Base-by-base conservation (phyloP, 2,329 filamentous ascomycete species). In the Laburnicola sp. region DNA sequence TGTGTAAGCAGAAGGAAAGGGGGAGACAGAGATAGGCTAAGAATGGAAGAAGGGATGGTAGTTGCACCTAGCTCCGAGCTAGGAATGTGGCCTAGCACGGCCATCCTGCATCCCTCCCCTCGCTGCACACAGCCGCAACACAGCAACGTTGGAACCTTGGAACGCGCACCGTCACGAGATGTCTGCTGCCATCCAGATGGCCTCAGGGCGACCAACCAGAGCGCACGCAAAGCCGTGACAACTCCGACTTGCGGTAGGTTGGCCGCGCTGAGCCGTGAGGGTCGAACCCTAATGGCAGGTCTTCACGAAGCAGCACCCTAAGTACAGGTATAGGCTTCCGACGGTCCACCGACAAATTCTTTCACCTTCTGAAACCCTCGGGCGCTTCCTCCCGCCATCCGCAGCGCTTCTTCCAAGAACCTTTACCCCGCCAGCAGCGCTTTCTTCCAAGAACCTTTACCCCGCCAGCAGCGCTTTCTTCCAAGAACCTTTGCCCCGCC, bases 281-380 rank as follows among this genome's bases (percentile, higher is more conserved):
- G n/a, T 38, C 28, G 47, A 44, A 38, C 51, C 37, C 43, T 50
- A 50, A 54, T 22, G 51, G 51, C 51, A 54, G 48, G 31, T 46
- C 32, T 50, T 47, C 51, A 54, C 51, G 51, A 54, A 46, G 38
- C 23, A 21, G 45, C 38, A 45, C 51, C 41, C 47, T 50, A 54
- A 54, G 51, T 37, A 54, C 47, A 54, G 43, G 47, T 44, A 50
- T 54, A 54, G 51, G 51, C 51, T 54, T 54, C 22, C 35, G 27
- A 28, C 51, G 51, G 51, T 40, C 38, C 38, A 44, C 32, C 36
- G 28, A 36, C 23, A 44, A 50, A 43, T 37, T 43, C 42, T 50
- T 44, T 50, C 28, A 39, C n/a, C 22, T 22, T 35, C 47, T 22
- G 27, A 54, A 35, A 39, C n/a, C 22, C 27, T 35, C 47, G 26